Evolutionary conservation across 1,284 basidiomycete species (phyloP).

Genomic region (Apiotrichum akiyoshidainum): DNA sequence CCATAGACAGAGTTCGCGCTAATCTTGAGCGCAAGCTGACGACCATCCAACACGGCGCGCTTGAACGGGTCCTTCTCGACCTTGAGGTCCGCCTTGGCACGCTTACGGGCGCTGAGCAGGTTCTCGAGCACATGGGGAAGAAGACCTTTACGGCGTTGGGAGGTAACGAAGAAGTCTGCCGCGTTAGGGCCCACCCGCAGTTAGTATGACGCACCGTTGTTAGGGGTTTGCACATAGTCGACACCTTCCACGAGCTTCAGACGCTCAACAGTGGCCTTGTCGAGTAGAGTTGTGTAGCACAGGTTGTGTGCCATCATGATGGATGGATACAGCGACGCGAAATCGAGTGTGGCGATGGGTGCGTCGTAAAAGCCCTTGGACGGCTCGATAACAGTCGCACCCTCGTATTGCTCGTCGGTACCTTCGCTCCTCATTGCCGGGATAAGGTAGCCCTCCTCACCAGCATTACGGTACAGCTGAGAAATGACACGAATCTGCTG

Average conservation of each 20-base stretch:
- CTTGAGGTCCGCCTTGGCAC: slow-evolving; percentile 88
- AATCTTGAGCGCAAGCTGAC: slow-evolving; percentile 92
- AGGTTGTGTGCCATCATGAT: slow-evolving; percentile 99
- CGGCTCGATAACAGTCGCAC: slow-evolving; percentile 94
- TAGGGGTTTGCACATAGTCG: slow-evolving; percentile 74
- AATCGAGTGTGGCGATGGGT: slow-evolving; percentile 93
- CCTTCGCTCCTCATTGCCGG: slow-evolving; percentile 81
- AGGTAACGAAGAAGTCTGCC: slow-evolving; percentile 76
- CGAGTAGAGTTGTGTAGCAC: slow-evolving; percentile 88
- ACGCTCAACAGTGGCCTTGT: slow-evolving; percentile 71
- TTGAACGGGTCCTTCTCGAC: slow-evolving; percentile 93
- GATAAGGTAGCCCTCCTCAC: slow-evolving; percentile 79
- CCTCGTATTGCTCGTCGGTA: slow-evolving; percentile 90
- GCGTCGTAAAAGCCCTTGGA: slow-evolving; percentile 88
- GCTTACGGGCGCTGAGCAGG: slow-evolving; percentile 82
- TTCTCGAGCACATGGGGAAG: slow-evolving; percentile 89
- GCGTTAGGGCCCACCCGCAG: background rate
- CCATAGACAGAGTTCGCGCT: slow-evolving; percentile 97
- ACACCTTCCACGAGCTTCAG: slow-evolving; percentile 71
- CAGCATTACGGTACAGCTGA: slow-evolving; percentile 84
- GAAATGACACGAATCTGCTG: slow-evolving; percentile 96
- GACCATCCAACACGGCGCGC: slow-evolving; percentile 87
- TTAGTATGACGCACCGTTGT: slow-evolving; percentile 66
- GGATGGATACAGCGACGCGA: slow-evolving; percentile 92
- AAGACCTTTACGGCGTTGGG: slow-evolving; percentile 72